These are phyloP conservation scores for Suaeda aralocaspica DNA, from an alignment of 148 eudicot species.

Conservation along the genomic window DNA sequence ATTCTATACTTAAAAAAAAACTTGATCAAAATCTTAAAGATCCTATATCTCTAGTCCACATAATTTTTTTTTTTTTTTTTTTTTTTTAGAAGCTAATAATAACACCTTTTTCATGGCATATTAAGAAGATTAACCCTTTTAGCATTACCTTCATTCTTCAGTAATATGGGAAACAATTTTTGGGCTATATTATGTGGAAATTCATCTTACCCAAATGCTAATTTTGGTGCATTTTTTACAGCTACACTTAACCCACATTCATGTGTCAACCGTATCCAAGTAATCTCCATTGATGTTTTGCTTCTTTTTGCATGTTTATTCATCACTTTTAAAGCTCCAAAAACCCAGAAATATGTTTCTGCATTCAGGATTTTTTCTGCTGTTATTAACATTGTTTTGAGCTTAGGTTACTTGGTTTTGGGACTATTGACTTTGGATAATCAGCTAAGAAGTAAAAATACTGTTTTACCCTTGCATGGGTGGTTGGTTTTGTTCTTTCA, in stretches of 20 bases:
- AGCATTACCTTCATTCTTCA: neutral
- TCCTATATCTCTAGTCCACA: too few relatives aligned
- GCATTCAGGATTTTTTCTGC: slow-evolving; percentile 19
- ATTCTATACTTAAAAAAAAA: too few relatives aligned
- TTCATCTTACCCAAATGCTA: slow-evolving; percentile 9
- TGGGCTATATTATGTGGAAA: slow-evolving; percentile 26
- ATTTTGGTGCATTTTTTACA: slow-evolving; percentile 5
- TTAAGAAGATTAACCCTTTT: neutral
- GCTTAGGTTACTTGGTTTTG: slow-evolving; percentile 23
- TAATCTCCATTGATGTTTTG: slow-evolving; percentile 15
- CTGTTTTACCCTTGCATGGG: slow-evolving; percentile 22
- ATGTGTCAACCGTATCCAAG: slow-evolving; percentile 24
- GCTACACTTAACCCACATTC: slow-evolving; percentile 22
- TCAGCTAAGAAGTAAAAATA: slow-evolving; percentile 18
- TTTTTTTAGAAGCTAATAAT: neutral
- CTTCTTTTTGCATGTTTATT: slow-evolving; percentile 17
- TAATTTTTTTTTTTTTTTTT: too few relatives aligned
- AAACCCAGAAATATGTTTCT: neutral
- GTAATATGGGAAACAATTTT: slow-evolving; percentile 5
- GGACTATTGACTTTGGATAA: slow-evolving; percentile 25
- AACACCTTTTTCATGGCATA: neutral
- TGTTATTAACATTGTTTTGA: slow-evolving; percentile 24
- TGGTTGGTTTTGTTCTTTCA: slow-evolving; percentile 36
- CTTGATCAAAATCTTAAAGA: too few relatives aligned
- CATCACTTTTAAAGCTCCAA: slow-evolving; percentile 4